These are phyloP conservation scores for Byssothecium circinans DNA, from an alignment of 2,329 filamentous ascomycete species.

Conservation along the genomic window DNA sequence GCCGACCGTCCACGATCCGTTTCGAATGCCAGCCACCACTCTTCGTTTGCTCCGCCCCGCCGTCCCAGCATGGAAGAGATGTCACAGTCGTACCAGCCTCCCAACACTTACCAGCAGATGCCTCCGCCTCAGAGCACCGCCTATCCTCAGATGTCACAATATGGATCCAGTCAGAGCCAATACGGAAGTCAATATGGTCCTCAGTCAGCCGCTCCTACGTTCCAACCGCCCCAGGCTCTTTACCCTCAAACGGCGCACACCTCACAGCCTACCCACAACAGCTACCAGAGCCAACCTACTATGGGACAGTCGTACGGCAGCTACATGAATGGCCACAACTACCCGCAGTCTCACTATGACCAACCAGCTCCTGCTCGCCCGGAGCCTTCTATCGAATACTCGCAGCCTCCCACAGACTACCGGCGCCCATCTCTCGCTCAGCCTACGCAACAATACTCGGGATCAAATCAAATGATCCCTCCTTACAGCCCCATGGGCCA, in stretches of 20 bases:
- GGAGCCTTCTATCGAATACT: slow-evolving; percentile 44
- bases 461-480: slow-evolving; percentile 36
- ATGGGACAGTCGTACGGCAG: slow-evolving; percentile 45
- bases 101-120: slow-evolving; percentile 43
- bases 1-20: slow-evolving; percentile 60
- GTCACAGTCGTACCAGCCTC: slow-evolving; percentile 43
- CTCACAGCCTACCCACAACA: slow-evolving; percentile 25
- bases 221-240: slow-evolving; percentile 42
- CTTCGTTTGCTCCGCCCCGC: slow-evolving; percentile 42
- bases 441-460: slow-evolving; percentile 38
- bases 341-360: slow-evolving; percentile 44
- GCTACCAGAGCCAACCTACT: slow-evolving; percentile 34
- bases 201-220: slow-evolving; percentile 35
- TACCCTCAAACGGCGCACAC: slow-evolving; percentile 34
- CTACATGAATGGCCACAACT: slow-evolving; percentile 42
- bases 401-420: slow-evolving; percentile 40
- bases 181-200: slow-evolving; percentile 39
- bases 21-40: slow-evolving; percentile 59
- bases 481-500: slow-evolving; percentile 43
- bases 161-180: slow-evolving; percentile 36
- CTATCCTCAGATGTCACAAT: slow-evolving; percentile 45
- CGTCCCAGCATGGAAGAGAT: slow-evolving; percentile 52
- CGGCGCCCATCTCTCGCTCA: slow-evolving; percentile 45
- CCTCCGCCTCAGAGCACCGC: slow-evolving; percentile 44
- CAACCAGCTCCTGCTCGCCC: slow-evolving; percentile 40